Percentiles rank a stretch among this genome's conserved stretches.
These are phyloP conservation scores for Pyrus bretschneideri DNA, from an alignment of 306 rosid genomes.

Conservation along the genomic window DNA sequence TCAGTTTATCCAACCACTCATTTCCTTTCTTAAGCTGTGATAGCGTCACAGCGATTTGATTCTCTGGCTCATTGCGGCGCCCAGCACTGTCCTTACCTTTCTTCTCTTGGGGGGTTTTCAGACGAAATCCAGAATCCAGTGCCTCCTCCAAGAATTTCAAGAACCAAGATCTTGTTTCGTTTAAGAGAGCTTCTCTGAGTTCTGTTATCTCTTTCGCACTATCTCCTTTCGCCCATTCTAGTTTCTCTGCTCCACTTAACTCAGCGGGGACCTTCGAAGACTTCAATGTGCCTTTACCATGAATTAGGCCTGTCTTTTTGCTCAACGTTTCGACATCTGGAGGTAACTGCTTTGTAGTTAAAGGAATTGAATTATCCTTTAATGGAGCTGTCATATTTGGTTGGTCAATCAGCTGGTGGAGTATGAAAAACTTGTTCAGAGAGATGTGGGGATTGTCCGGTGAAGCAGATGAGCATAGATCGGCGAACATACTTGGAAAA, in stretches of 20 bases:
- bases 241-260: constrained; percentile 51
- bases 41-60: constrained; percentile 58
- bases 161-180: constrained; percentile 86
- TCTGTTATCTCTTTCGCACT: constrained; percentile 51
- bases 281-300: constrained; percentile 34
- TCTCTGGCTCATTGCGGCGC: constrained; percentile 43
- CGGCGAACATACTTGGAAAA: constrained; percentile 45
- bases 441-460: constrained; percentile 66
- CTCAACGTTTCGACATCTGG: constrained; percentile 41
- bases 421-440: constrained; percentile 63
- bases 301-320: constrained; percentile 27
- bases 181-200: constrained; percentile 44
- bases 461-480: constrained; percentile 59
- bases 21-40: constrained; percentile 80
- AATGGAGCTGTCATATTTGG: constrained; percentile 30
- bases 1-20: constrained; percentile 81
- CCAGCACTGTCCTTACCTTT: constrained; percentile 52
- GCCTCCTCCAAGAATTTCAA: constrained; percentile 67
- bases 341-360: constrained; percentile 27
- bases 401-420: constrained; percentile 59
- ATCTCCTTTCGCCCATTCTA: constrained; percentile 77
- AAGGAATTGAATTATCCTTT: constrained; percentile 41
- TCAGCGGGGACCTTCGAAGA: constrained; percentile 30
- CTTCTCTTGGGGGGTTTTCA: constrained; percentile 38
- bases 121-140: constrained; percentile 60